Conservation (phyloP, 306 rosid species). For the Citrullus amarus region DNA sequence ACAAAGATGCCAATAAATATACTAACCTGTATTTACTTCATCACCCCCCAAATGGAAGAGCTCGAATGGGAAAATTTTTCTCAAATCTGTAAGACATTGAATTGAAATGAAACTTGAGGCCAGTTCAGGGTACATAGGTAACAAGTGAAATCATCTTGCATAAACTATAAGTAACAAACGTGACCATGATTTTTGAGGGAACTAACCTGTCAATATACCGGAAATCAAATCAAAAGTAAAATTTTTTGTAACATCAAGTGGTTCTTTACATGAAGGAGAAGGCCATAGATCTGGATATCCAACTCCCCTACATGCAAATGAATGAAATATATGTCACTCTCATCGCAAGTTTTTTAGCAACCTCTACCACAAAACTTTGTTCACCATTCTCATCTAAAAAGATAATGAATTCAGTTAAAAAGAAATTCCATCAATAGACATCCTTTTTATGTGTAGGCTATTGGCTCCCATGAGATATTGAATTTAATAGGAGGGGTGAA, state of each 20-base stretch:
- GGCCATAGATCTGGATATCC: conserved; percentile 99
- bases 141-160: neutral
- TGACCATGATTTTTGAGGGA: conserved; percentile 5
- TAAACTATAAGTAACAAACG: neutral
- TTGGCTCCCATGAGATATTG: neutral
- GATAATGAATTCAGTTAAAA: neutral
- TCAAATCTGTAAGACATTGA: conserved; percentile 49
- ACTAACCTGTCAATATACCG: conserved; percentile 76
- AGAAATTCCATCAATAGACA: neutral
- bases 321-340: neutral
- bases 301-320: conserved; percentile 51
- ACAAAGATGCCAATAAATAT: neutral
- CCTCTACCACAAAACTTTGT: neutral
- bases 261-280: conserved; percentile 69
- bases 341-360: neutral
- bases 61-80: conserved; percentile 89
- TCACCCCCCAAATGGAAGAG: conserved; percentile 99
- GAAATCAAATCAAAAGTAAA: conserved; percentile 73
- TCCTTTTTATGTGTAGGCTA: neutral
- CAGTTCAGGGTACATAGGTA: neutral
- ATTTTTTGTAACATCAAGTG: conserved; percentile 78
- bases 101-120: neutral
- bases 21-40: conserved; percentile 91
- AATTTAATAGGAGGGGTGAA: neutral
- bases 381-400: neutral